phyloP scores from a whole-genome alignment of 192 early-diverging fungal species.

The Lunasporangiospora selenospora region DNA sequence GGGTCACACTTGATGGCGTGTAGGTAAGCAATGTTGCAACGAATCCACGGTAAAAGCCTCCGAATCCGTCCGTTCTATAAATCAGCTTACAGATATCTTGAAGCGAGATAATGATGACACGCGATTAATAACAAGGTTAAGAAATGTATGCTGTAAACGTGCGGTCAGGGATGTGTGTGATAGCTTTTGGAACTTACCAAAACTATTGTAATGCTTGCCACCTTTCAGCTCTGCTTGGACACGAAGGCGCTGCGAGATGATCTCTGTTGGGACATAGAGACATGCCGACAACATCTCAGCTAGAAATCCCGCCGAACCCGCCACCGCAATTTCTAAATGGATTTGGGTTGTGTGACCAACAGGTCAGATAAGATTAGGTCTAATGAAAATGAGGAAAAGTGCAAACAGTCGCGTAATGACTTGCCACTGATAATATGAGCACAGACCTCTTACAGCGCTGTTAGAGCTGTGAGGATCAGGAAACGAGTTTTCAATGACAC shows the following conservation, averaged over 20 bases:
- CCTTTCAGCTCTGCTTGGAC: constrained; percentile 43
- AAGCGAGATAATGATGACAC: background rate
- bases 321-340: constrained; percentile 34
- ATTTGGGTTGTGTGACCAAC: too few relatives aligned
- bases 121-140: too few relatives aligned
- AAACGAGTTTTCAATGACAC: constrained; percentile 33
- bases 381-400: too few relatives aligned
- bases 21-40: constrained; percentile 27
- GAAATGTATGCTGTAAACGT: too few relatives aligned
- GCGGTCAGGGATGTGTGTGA: too few relatives aligned
- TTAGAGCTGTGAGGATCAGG: constrained; percentile 37
- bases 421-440: background rate
- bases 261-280: constrained; percentile 43
- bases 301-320: constrained; percentile 42
- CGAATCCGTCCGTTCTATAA: constrained; percentile 36
- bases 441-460: constrained; percentile 36
- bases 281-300: constrained; percentile 32
- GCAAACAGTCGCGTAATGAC: too few relatives aligned
- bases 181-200: too few relatives aligned
- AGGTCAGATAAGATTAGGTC: too few relatives aligned
- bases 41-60: constrained; percentile 45
- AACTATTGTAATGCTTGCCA: constrained; percentile 20
- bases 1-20: constrained; percentile 29
- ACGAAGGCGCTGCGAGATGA: constrained; percentile 39
- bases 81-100: constrained; percentile 41